Percentiles rank a stretch among this genome's conserved stretches.
Conservation (phyloP, 2,329 filamentous ascomycete species). For the Diaporthe velutina region DNA sequence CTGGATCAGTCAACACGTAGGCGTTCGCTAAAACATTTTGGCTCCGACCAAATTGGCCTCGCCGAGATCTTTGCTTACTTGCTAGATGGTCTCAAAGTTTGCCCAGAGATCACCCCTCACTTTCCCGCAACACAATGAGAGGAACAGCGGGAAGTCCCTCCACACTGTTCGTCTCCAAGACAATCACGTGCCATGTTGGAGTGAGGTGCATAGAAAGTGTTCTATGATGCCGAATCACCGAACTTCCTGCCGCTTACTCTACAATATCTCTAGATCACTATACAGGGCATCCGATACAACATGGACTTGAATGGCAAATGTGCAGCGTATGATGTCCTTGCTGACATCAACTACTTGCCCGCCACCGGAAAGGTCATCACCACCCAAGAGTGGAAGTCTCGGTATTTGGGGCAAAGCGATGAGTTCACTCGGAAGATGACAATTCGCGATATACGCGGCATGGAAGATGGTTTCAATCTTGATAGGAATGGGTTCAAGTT, state of each 20-base stretch:
- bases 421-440: conserved; percentile 20
- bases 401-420: conserved; percentile 2
- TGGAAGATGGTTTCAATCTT: conserved; percentile 17
- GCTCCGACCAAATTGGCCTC: background rate
- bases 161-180: background rate
- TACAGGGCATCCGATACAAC: background rate
- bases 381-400: conserved; percentile 19
- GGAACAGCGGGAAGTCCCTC: background rate
- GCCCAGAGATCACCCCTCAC: background rate
- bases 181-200: conserved; percentile 17
- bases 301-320: background rate
- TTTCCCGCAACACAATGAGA: background rate
- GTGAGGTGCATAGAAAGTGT: background rate
- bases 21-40: fast-evolving
- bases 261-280: background rate
- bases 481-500: conserved; percentile 33
- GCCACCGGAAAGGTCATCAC: conserved; percentile 4
- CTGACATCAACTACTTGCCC: conserved; percentile 33
- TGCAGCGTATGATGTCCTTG: conserved; percentile 9
- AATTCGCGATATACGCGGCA: conserved; percentile 24
- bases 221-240: conserved; percentile 8
- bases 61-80: background rate
- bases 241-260: background rate
- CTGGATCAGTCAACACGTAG: background rate
- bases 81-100: background rate